phyloP scores from a whole-genome alignment of 176 grass and related monocot species.

The Tillandsia fasciculata region DNA sequence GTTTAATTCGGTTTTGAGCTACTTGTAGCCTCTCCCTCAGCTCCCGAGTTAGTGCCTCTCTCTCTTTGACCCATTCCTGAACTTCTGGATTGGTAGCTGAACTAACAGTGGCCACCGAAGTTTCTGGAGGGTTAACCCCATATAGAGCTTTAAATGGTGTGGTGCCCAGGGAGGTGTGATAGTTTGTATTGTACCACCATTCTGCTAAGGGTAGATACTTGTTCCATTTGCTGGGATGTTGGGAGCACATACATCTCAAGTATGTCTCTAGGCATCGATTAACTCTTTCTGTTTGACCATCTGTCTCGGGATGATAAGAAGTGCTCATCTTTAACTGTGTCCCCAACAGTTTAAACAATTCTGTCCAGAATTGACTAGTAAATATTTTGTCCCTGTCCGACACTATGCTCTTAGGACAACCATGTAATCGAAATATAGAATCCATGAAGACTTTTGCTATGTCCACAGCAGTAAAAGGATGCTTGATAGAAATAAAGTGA shows the following conservation, averaged over 20 bases:
- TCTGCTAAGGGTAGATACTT: not conserved
- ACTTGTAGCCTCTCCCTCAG: too few relatives aligned
- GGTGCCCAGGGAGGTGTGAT: not conserved
- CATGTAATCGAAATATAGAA: too few relatives aligned
- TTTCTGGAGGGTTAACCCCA: not conserved
- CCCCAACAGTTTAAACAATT: not conserved
- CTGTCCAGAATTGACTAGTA: too few relatives aligned
- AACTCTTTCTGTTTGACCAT: not conserved
- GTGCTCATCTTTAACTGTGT: not conserved
- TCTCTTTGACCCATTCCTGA: too few relatives aligned
- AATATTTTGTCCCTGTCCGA: not conserved
- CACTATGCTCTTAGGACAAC: too few relatives aligned
- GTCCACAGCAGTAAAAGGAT: too few relatives aligned
- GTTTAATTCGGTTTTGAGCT: too few relatives aligned
- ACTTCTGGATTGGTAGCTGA: too few relatives aligned
- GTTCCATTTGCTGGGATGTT: not conserved
- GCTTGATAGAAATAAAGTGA: too few relatives aligned
- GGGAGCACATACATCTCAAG: not conserved
- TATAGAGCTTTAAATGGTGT: not conserved
- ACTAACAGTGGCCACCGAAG: too few relatives aligned
- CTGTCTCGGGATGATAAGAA: not conserved
- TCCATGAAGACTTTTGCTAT: too few relatives aligned
- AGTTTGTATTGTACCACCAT: not conserved
- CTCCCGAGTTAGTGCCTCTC: too few relatives aligned
- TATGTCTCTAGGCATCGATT: not conserved